Conservation (phyloP, 1,139 yeast genomes). For the Pichia sp. region DNA sequence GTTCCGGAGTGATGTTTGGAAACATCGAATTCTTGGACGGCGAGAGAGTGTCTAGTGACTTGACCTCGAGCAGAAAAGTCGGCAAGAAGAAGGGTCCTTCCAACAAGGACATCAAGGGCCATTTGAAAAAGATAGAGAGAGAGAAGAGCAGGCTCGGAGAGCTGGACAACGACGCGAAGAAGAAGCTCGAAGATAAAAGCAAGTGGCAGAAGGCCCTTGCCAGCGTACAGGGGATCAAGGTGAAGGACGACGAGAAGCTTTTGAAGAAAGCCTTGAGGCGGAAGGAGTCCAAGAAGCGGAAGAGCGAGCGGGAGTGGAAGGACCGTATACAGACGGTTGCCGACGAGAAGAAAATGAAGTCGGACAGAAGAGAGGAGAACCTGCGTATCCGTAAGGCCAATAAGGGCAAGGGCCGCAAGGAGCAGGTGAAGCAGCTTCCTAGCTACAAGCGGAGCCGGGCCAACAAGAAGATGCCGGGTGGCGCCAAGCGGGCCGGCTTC, state of each 20-base stretch:
- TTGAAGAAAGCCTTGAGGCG: constrained; percentile 81
- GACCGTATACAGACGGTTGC: constrained; percentile 79
- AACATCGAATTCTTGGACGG: constrained; percentile 84
- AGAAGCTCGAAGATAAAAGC: constrained; percentile 60
- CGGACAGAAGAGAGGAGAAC: constrained; percentile 85
- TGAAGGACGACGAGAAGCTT: constrained; percentile 85
- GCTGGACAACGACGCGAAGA: constrained; percentile 62
- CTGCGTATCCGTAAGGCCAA: constrained; percentile 74
- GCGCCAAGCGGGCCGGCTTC: constrained; percentile 54
- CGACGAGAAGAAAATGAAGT: constrained; percentile 68
- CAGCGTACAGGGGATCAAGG: constrained; percentile 83
- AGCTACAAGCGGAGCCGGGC: constrained; percentile 50
- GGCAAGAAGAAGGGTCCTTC: constrained; percentile 77
- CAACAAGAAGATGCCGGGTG: constrained; percentile 26
- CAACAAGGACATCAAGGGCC: constrained; percentile 79
- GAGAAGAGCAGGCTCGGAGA: constrained; percentile 61
- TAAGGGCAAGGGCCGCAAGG: constrained; percentile 67
- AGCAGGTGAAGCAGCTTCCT: constrained; percentile 61
- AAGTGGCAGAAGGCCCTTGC: constrained; percentile 83
- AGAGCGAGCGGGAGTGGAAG: constrained; percentile 80
- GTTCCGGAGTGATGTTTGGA: constrained; percentile 60
- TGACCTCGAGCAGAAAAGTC: constrained; percentile 55
- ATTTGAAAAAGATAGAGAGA: constrained; percentile 67
- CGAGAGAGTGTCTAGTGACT: constrained; percentile 71
- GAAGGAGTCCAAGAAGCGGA: constrained; percentile 73